Evolutionary conservation across 805 yeast genomes (phyloP).

Genomic region (Hanseniaspora singularis): DNA sequence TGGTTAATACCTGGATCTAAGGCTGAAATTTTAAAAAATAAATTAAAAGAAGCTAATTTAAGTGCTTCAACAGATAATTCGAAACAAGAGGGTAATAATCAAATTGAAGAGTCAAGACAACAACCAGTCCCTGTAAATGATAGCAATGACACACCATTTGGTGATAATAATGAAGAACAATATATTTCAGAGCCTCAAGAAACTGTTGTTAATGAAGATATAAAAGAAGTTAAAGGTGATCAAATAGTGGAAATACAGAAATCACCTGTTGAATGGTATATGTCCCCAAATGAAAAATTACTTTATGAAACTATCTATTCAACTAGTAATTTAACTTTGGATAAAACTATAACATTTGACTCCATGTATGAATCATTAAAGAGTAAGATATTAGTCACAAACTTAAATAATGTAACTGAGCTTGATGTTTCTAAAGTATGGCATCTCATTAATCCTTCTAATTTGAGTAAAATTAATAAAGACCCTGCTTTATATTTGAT

Average conservation of each 20-base stretch:
- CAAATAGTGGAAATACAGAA: neutral
- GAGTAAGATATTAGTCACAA: conserved; percentile 25
- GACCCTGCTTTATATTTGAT: conserved; percentile 84
- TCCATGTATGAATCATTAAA: conserved; percentile 54
- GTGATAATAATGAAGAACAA: neutral
- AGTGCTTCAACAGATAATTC: conserved; percentile 4
- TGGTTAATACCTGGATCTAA: conserved; percentile 92
- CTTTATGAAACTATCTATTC: conserved; percentile 70
- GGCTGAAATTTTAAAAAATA: conserved; percentile 70
- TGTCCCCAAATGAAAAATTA: conserved; percentile 72
- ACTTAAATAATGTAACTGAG: conserved; percentile 62
- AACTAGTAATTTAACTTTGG: conserved; percentile 42
- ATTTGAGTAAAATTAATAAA: conserved; percentile 75
- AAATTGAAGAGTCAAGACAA: conserved; percentile 17
- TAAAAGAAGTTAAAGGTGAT: neutral
- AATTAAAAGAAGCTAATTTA: conserved; percentile 29
- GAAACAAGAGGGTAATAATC: conserved; percentile 12
- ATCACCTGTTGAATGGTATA: conserved; percentile 78
- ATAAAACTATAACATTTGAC: conserved; percentile 73
- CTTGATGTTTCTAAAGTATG: conserved; percentile 83
- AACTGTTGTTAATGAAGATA: neutral
- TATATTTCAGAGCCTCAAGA: neutral
- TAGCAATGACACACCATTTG: neutral
- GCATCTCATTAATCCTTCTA: conserved; percentile 88
- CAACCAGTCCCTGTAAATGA: too few species aligned